phyloP scores from a whole-genome alignment of 2,329 filamentous ascomycete genomes.

The Pseudogymnoascus sp. region DNA sequence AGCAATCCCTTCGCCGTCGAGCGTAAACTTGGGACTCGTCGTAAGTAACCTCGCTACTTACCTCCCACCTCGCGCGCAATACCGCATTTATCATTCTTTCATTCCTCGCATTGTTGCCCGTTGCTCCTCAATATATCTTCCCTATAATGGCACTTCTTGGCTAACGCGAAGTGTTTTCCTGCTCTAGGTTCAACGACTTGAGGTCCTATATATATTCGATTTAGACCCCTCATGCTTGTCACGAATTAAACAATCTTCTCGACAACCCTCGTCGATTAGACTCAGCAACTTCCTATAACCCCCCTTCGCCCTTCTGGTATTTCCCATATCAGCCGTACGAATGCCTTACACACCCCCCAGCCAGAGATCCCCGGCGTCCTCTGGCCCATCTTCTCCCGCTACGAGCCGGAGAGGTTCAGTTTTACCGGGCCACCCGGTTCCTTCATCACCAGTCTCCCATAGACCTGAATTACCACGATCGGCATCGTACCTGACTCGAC shows the following conservation, averaged over 20 bases:
- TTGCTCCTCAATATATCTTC: not conserved
- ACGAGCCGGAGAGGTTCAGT: constrained; percentile 51
- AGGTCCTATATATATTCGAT: constrained; percentile 17
- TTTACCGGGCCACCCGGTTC: constrained; percentile 35
- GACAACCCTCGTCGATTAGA: constrained; percentile 17
- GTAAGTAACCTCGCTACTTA: not conserved
- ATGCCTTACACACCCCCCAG: constrained; percentile 88
- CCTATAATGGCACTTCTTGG: constrained; percentile 6
- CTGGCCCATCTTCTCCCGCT: constrained; percentile 49
- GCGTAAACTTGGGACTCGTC: not conserved
- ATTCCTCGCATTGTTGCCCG: constrained; percentile 1
- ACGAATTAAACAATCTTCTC: constrained; percentile 18
- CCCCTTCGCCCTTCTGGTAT: constrained; percentile 8
- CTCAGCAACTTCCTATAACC: constrained; percentile 17
- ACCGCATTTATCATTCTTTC: not conserved
- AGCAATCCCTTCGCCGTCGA: not conserved
- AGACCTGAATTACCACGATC: constrained; percentile 55
- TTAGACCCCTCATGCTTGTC: constrained; percentile 18
- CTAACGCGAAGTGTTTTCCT: constrained; percentile 8
- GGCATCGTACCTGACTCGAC: constrained; percentile 57
- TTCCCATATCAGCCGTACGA: constrained; percentile 31
- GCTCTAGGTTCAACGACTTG: constrained; percentile 19
- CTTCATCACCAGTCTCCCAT: constrained; percentile 25
- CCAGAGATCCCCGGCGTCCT: constrained; percentile 55
- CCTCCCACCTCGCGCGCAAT: constrained; percentile 9